Percentiles rank a stretch among this genome's conserved stretches.
Conservation (phyloP, 805 yeast species). For the Wickerhamiella shivajii region DNA sequence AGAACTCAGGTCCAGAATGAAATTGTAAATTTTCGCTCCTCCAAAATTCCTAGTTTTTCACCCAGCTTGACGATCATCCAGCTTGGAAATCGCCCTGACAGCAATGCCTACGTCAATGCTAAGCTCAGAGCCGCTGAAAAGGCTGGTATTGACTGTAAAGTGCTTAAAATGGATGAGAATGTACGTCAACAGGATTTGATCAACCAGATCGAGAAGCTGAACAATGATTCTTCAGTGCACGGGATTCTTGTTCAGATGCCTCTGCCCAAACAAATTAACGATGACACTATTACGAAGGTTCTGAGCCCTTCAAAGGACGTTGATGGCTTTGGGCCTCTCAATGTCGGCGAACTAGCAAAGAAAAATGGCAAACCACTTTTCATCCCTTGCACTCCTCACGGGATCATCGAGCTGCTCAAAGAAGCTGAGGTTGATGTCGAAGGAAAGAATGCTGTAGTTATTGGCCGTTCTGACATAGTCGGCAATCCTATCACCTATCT, state of each 20-base stretch:
- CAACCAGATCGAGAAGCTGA: conserved; percentile 44
- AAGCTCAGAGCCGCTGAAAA: conserved; percentile 79
- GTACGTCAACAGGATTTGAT: conserved; percentile 45
- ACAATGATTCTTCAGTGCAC: conserved; percentile 61
- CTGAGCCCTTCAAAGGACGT: conserved; percentile 81
- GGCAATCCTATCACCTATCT: conserved; percentile 86
- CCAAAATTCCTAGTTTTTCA: conserved; percentile 35
- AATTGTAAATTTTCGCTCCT: conserved; percentile 31
- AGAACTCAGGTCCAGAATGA: conserved; percentile 39
- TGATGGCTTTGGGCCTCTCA: conserved; percentile 82
- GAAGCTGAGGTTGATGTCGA: conserved; percentile 47
- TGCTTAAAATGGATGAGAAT: conserved; percentile 48
- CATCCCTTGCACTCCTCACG: conserved; percentile 92
- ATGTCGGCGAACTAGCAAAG: conserved; percentile 83
- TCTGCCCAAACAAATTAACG: conserved; percentile 67
- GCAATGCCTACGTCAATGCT: conserved; percentile 82
- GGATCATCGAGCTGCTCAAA: conserved; percentile 66
- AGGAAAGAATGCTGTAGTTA: conserved; percentile 77
- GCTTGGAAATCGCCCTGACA: conserved; percentile 83
- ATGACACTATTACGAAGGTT: conserved; percentile 60
- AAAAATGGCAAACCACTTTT: conserved; percentile 71
- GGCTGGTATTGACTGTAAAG: conserved; percentile 57
- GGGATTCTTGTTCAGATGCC: conserved; percentile 89
- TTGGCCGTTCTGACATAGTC: conserved; percentile 95
- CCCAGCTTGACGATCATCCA: conserved; percentile 78